These are phyloP conservation scores for Trifolium repens DNA, from an alignment of 306 rosid genomes.

Conservation along the genomic window DNA sequence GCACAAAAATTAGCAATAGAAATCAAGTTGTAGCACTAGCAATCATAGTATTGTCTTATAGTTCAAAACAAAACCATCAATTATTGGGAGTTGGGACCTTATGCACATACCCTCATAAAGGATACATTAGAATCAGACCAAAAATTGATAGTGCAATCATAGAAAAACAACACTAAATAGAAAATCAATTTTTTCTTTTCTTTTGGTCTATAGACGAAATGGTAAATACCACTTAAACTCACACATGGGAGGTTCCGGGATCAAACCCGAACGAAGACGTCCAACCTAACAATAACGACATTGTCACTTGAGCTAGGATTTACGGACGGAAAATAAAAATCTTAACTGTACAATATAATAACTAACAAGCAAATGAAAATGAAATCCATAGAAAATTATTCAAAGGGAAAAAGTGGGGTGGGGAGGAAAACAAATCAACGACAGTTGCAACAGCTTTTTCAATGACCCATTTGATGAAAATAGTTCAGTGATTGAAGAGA, in stretches of 20 bases:
- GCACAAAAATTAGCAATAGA: background rate
- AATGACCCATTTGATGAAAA: constrained; percentile 32
- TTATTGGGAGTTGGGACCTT: background rate
- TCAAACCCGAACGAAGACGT: too few relatives aligned
- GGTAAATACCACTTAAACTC: too few relatives aligned
- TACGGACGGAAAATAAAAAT: background rate
- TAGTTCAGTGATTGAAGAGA: constrained; percentile 5
- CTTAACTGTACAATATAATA: background rate
- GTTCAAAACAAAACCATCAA: background rate
- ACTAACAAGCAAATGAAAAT: constrained; percentile 16
- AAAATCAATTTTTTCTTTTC: too few relatives aligned
- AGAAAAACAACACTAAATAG: constrained; percentile 9
- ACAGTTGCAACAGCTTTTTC: constrained; percentile 33
- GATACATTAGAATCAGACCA: constrained; percentile 21
- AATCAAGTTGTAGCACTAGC: background rate
- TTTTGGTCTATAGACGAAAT: too few relatives aligned
- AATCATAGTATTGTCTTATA: background rate
- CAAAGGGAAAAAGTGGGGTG: constrained; percentile 8
- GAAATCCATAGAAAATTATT: constrained; percentile 7
- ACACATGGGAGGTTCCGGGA: too few relatives aligned
- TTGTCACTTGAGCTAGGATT: too few relatives aligned
- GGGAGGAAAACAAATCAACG: constrained; percentile 36
- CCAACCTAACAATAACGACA: too few relatives aligned
- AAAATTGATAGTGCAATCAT: background rate
- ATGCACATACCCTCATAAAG: constrained; percentile 38